These are phyloP conservation scores for Neoarthrinium moseri DNA, from an alignment of 2,329 filamentous ascomycete species.

Conservation along the genomic window DNA sequence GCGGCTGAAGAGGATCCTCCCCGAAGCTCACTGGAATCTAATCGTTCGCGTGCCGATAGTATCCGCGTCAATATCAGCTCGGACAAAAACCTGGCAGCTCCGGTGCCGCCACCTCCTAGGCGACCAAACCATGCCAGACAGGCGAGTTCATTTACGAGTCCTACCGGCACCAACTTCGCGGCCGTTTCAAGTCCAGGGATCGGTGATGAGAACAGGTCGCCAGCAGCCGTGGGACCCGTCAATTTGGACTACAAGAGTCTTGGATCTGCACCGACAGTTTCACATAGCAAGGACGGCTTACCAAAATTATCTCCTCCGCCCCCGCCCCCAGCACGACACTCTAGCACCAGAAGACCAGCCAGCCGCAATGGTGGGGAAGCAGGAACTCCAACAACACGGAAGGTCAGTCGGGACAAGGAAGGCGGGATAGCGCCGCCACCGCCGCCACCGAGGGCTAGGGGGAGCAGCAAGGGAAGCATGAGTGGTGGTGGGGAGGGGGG, in stretches of 20 bases:
- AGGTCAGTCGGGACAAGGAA: constrained; percentile 28
- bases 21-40: constrained; percentile 51
- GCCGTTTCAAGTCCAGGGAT: constrained; percentile 15
- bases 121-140: constrained; percentile 39
- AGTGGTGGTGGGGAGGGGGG: not conserved
- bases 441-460: constrained; percentile 45
- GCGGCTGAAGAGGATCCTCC: constrained; percentile 36
- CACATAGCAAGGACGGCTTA: constrained; percentile 19
- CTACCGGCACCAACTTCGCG: constrained; percentile 27
- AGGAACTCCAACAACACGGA: constrained; percentile 18
- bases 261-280: constrained; percentile 13
- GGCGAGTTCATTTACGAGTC: constrained; percentile 22
- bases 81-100: constrained; percentile 24
- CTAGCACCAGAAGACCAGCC: constrained; percentile 42
- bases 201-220: constrained; percentile 18
- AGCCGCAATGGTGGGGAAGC: constrained; percentile 42
- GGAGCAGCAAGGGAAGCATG: constrained; percentile 36
- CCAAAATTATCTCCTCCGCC: constrained; percentile 37
- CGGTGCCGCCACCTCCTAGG: constrained; percentile 55
- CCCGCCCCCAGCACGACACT: constrained; percentile 43
- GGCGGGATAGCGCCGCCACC: constrained; percentile 37
- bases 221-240: constrained; percentile 12
- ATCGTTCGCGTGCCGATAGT: constrained; percentile 44
- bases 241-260: constrained; percentile 5
- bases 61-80: constrained; percentile 36